Conservation (phyloP, 495 filamentous ascomycete genomes). For the Penicillium argentinense region DNA sequence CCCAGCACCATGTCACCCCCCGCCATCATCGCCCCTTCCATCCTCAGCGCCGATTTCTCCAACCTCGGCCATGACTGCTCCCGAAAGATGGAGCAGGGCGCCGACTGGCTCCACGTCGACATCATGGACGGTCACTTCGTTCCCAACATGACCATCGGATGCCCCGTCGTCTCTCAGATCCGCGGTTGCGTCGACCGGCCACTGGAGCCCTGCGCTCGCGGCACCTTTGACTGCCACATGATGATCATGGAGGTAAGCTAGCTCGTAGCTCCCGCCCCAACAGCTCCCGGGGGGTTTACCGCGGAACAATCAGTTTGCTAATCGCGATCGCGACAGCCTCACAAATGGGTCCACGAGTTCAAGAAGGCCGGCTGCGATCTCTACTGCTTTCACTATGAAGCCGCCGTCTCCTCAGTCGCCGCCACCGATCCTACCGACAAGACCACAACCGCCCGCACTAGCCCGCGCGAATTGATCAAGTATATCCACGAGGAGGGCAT, state of each 20-base stretch:
- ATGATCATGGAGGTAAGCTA: slow-evolving; percentile 89
- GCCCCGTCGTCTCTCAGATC: slow-evolving; percentile 91
- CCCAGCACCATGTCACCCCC: slow-evolving; percentile 69
- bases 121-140: slow-evolving; percentile 98
- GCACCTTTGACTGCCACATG: slow-evolving; percentile 99
- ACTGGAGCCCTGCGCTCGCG: slow-evolving; percentile 59
- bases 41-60: slow-evolving; percentile 94
- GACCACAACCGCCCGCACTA: slow-evolving; percentile 64
- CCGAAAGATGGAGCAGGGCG: slow-evolving; percentile 74
- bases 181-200: slow-evolving; percentile 75
- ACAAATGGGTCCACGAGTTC: slow-evolving; percentile 97
- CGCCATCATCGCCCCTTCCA: slow-evolving; percentile 94
- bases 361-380: slow-evolving; percentile 91
- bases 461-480: slow-evolving; percentile 78
- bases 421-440: slow-evolving; percentile 73
- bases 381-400: slow-evolving; percentile 99
- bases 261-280: not conserved
- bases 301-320: no score
- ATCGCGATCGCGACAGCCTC: slow-evolving; percentile 57
- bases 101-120: slow-evolving; percentile 78
- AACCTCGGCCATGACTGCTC: slow-evolving; percentile 81
- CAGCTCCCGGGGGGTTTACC: no score
- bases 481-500: slow-evolving; percentile 88
- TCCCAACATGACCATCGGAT: slow-evolving; percentile 95
- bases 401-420: slow-evolving; percentile 79